phyloP scores from a whole-genome alignment of 371 early-diverging fungal species.

The Mucor irregularis region DNA sequence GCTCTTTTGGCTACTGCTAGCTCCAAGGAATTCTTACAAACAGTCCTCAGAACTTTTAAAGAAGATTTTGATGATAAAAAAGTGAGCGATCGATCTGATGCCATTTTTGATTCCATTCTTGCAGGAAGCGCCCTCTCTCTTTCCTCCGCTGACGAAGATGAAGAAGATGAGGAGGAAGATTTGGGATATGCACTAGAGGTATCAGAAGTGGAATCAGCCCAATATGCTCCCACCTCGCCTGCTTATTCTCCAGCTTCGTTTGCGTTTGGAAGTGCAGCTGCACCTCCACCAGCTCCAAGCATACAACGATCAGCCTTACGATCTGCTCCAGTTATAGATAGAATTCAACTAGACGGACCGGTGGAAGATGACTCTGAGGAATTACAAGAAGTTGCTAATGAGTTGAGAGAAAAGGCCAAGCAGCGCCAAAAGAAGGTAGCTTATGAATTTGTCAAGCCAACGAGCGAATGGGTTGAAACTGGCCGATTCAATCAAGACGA shows the following conservation, averaged over 20 bases:
- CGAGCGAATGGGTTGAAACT: constrained; percentile 36
- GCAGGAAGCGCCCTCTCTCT: neutral
- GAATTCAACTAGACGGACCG: neutral
- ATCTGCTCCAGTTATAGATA: neutral
- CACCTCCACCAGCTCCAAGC: neutral
- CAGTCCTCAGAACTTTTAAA: constrained; percentile 31
- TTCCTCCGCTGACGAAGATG: no score
- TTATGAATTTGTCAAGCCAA: constrained; percentile 27
- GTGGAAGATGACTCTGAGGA: constrained; percentile 13
- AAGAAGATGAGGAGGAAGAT: no score
- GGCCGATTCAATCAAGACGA: constrained; percentile 13
- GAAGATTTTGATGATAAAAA: constrained; percentile 23
- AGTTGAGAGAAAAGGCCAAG: constrained; percentile 21
- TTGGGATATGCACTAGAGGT: no score
- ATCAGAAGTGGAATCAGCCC: neutral
- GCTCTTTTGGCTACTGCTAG: constrained; percentile 44
- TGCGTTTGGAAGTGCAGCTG: neutral
- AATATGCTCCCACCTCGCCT: neutral
- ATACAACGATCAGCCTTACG: neutral
- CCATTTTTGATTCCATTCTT: constrained; percentile 16
- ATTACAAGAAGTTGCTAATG: constrained; percentile 10
- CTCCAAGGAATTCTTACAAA: constrained; percentile 25
- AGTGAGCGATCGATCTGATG: neutral
- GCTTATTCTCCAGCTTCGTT: neutral
- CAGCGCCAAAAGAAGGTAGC: constrained; percentile 13